These are phyloP conservation scores for Backusella sp. DNA, from an alignment of 192 early-diverging fungal genomes.

Conservation along the genomic window DNA sequence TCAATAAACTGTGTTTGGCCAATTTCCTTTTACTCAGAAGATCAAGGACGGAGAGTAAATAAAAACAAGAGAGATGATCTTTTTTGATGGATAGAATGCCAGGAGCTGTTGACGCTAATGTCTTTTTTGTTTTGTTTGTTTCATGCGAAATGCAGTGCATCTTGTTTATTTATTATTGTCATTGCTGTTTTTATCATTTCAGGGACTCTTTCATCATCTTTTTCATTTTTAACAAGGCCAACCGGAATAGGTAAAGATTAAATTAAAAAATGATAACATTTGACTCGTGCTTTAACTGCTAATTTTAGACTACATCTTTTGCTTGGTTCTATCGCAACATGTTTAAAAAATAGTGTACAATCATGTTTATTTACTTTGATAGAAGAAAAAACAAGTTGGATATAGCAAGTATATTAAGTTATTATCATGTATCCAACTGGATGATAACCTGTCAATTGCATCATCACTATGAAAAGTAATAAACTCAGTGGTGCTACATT, in stretches of 20 bases:
- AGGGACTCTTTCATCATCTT: not conserved
- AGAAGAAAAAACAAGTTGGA: too few relatives aligned
- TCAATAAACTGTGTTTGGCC: not conserved
- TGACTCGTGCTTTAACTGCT: not conserved
- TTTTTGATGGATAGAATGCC: not conserved
- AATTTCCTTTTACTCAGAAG: slow-evolving; percentile 7
- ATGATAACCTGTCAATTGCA: not conserved
- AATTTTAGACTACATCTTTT: not conserved
- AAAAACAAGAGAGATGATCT: not conserved
- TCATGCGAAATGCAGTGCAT: not conserved
- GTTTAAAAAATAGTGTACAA: too few relatives aligned
- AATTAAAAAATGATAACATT: not conserved
- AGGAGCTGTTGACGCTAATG: not conserved
- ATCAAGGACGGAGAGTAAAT: not conserved
- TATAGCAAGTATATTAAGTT: too few relatives aligned
- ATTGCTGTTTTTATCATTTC: not conserved
- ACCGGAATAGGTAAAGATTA: slow-evolving; percentile 7
- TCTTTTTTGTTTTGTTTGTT: not conserved
- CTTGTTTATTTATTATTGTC: not conserved
- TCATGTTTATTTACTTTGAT: too few relatives aligned
- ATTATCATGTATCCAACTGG: too few relatives aligned
- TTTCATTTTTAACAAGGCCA: not conserved
- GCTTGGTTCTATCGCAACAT: too few relatives aligned
- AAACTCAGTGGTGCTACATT: too few relatives aligned
- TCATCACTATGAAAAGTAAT: not conserved